Evolutionary conservation across 768 basidiomycete species (phyloP), one percentile per base, ranked within the genome.

Genomic region (Suillus decipiens): DNA sequence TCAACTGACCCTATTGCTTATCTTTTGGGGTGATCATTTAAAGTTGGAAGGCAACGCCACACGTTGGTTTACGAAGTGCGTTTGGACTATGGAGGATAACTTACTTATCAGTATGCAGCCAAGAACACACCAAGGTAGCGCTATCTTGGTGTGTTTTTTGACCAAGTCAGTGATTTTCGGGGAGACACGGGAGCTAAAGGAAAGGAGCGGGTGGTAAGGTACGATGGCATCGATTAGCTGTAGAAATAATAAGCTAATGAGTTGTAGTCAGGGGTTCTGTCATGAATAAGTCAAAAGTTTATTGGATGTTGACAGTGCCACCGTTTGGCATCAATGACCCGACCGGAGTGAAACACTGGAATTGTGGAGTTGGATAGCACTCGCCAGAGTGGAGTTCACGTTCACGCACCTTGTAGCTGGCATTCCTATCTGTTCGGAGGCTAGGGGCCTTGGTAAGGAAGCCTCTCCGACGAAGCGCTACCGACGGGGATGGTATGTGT

Each of bases 361-460:
- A 7, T 14, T 43, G n/a, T 14, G n/a, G 45, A 47, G 11, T 45
- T 22, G 43, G 10, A 47, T 47, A 5, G 5, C 5, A 22, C 45
- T 47, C 45, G 22, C 45, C 2, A 14, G 22, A 22, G 22, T 47
- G 22, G 10, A 45, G 11, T 22, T 8, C 10, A 11, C 5, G 11
- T 22, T 8, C 10, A 11, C 5, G 22, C 12, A 22, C 11, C 22
- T 14, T n/a, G 12, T 2, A 47, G 11, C 45, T 22, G 2, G 45
- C 4, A 6, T 14, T 24, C 22, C 12, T 34, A 34, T 51, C 9
- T 51, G 1, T 5, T 51, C 17, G 15, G 28, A 51, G 14, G 24
- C 3, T 50, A 15, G 9, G 15, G 0, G 7, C 3, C 19, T 33
- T 17, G 19, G 5, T 0, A 12, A 11, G 2, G 4, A 19, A 0